Base-by-base conservation (phyloP, 73 alveolate species). In the Paramecium tetraurelia region DNA sequence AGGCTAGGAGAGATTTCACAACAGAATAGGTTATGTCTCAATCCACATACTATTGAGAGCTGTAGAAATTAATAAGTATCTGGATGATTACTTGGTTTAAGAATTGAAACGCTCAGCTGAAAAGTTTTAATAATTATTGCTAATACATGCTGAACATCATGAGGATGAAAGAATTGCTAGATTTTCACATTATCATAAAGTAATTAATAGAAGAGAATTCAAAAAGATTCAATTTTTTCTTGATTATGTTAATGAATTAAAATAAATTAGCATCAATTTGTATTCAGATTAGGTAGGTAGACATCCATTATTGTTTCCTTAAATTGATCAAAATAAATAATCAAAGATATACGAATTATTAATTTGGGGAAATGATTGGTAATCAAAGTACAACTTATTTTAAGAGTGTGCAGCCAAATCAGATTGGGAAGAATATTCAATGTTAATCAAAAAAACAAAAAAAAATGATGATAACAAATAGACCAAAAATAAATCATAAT, bases 201-300 rank as follows among this genome's bases (percentile, higher is more conserved):
- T 31, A 14, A 27, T 63, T 33, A 63, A 33, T 27, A 27, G 84
- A 63, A 31, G 46, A 63, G 84, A 63, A 33, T 63, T 63, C 14
- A 63, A 33, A 63, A 31, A 63, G 29, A 63, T 63, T 27, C n/a
- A 40, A 31, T 63, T 63, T 33, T 63, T 63, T 63, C 46, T 63
- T 31, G 84, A 63, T 63, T 63, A 63, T 63, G 84, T 63, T 31
- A 63, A 63, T 63, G 84, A 63, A 31, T 33, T 63, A 63, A 63
- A 63, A 63, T 27, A 27, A 31, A 63, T 63, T 31, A 63, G 84
- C 46, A 63, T 63, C 8, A 63, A 63, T 27, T 63, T 63, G 35
- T 33, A 63, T 63, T 27, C 16, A 63, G 84, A 63, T 27, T 27
- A 63, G n/a, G 12, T 63, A 22, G 46, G 41, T 63, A 21, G 46